Base-by-base conservation (phyloP, 306 rosid species). In the Rosa lucieae region DNA sequence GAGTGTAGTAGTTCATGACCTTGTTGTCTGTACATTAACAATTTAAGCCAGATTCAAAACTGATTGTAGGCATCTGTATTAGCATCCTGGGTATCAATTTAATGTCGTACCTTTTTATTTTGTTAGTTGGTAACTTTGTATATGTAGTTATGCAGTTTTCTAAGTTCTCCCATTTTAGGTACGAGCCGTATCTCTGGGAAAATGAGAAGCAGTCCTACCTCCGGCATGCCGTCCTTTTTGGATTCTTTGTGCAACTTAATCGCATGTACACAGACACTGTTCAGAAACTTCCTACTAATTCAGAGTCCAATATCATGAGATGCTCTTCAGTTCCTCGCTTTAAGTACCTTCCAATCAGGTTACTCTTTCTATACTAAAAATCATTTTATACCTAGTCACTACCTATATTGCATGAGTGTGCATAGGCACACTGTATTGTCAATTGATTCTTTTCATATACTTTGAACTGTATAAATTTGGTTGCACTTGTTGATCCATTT, bases 261-360 rank as follows among this genome's bases (percentile, higher is more conserved):
- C 94, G 99, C 52, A 85, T 87, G 91, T 93, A 90, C 87, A 93
- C 90, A 5, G 98, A 95, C 75, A 87, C 96, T 78, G 96, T 90
- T 74, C 99, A 95, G 80, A 95, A 93, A 85, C 84, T 95, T 81
- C 96, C 98, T 74, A 90, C 96, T 80, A 93, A 93, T 88, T 93
- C 99, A 67, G 99, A 95, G 82, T 95, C 99, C 72, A 95, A 95
- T 85, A 91, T 90, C 79, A 88, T 95, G 93, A 90, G 99, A 89
- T 95, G 99, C 83, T 88, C 96, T 82, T 85, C 92, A 29, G 94
- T 95, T 77, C 98, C 99, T 81, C 98, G 99, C 77, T 95, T 95
- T 83, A 95, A 95, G 80, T 95, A 93, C 87, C 98, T 95, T 65
- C 99, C 99, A 82, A 95, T 95, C 91, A 95, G 99, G 99, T 92